Base-by-base conservation (phyloP, 2,329 filamentous ascomycete genomes). In the Hymenoscyphus salicellus region DNA sequence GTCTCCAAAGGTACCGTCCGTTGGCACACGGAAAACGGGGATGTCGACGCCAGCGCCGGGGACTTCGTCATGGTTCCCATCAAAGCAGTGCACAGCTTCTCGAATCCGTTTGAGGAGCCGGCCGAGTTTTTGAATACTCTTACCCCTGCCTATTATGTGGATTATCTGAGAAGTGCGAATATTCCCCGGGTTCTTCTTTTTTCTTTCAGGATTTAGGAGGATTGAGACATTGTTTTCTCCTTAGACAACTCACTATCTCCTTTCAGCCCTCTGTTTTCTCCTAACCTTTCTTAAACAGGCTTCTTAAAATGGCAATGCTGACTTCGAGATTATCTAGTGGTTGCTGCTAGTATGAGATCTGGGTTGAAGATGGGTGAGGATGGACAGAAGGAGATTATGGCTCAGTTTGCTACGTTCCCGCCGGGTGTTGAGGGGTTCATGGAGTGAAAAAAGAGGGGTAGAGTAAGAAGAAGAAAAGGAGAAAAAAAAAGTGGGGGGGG, bases 81-180 rank as follows among this genome's bases (percentile, higher is more conserved):
- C 41, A 79, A 83, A 7, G 79, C 80, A 14, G 83, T 84, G 10
- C 83, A 86, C 71, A 85, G 82, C 0, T 86, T 87, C 73, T 79
- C 76, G 60, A 86, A 86, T 63, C 81, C 84, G 0, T 80, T 79
- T 55, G 80, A 84, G 58, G 78, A 82, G 68, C 82, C 84, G 66
- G 80, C 82, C 2, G 79, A 78, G 67, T 83, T 86, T 72, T 80
- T 85, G 77, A 86, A 85, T 71, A 86, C 84, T 0, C 83, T 79
- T 64, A 86, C 82, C 28, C 84, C 84, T 4, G 68, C 65, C 0
- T 68, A 65, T 55, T 71, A 68, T 60, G 49, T 71, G 5, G 65
- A 68, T 32, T 69, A 69, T 63, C 46, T 71, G 43, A 62, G 68
- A 46, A 62, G n/a, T n/a, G n/a, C n/a, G n/a, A n/a, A n/a, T n/a